Percentiles rank a stretch among this genome's conserved stretches.
Conservation (phyloP, 345 rosid genomes). For the Lepidium aucheri region DNA sequence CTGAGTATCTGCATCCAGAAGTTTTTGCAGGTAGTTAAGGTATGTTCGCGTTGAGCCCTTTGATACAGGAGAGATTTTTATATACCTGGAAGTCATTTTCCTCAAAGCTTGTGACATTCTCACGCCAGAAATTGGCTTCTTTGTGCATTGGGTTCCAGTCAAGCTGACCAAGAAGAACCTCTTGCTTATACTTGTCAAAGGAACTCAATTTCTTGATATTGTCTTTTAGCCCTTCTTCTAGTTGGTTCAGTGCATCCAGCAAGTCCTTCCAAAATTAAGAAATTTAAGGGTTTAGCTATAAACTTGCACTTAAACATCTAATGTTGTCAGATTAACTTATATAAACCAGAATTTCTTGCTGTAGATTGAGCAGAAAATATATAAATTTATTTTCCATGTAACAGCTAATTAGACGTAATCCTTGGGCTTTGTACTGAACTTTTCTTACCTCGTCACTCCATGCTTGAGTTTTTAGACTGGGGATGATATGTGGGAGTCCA, state of each 20-base stretch:
- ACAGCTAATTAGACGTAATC: not conserved
- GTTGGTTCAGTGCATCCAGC: conserved; percentile 72
- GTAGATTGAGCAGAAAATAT: not conserved
- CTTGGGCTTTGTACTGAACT: conserved; percentile 6
- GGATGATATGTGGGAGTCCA: conserved; percentile 85
- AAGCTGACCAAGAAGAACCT: conserved; percentile 89
- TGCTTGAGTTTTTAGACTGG: conserved; percentile 85
- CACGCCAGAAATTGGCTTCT: conserved; percentile 90
- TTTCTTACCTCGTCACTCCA: conserved; percentile 95
- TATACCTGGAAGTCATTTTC: conserved; percentile 93
- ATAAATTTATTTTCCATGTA: not conserved
- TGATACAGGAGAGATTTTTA: not conserved
- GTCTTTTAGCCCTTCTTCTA: conserved; percentile 76
- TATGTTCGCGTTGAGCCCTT: no score
- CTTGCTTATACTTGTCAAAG: conserved; percentile 92
- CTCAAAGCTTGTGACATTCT: conserved; percentile 70
- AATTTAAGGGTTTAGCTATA: not conserved
- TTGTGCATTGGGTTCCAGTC: conserved; percentile 99
- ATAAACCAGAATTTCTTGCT: not conserved
- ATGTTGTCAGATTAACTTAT: not conserved
- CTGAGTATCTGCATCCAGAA: conserved; percentile 62
- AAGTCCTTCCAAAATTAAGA: conserved; percentile 46
- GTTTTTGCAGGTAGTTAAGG: not conserved
- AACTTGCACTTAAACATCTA: not conserved
- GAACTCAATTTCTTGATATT: conserved; percentile 86